Evolutionary conservation across 768 basidiomycete genomes (phyloP), one percentile per base, ranked within the genome.

Genomic region (Boletus sp.): DNA sequence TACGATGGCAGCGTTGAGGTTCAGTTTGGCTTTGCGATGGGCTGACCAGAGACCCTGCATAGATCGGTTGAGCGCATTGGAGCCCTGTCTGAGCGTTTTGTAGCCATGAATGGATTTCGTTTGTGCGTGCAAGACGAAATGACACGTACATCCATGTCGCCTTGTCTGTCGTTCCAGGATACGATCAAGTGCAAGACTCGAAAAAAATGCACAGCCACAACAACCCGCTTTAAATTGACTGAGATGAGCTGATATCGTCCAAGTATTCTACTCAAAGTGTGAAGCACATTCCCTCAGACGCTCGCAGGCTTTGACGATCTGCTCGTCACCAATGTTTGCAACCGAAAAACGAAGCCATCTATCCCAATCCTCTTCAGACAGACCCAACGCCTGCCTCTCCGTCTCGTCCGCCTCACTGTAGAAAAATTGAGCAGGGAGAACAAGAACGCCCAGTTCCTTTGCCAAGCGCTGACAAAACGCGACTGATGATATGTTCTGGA

Each of bases 1-100:
- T 23, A 21, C 23, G 5, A 64, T 49, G 1, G 54, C 11, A 2
- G 74, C 56, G 56, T 91, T 91, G 51, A 90, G 72, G 60, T 92
- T 91, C 13, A 92, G 47, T 66, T 79, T 85, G n/a, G 74, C 76
- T 27, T 79, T 78, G 38, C 84, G 75, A 51, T 90, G 87, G 11
- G 72, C 76, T 1, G 85, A 81, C 90, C 90, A 92, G 19, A 89
- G 77, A 23, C 82, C 83, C 69, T 89, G 88, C 84, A 90, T 88
- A 23, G 87, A 88, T 52, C 79, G 76, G 70, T 92, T 92, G 62
- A 92, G 75, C 17, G 80, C 70, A 74, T 91, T 91, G 54, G 86
- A 78, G 50, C 81, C 84, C 87, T 90, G 66, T 72, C 84, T 86
- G 74, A 68, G 66, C 68, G 68, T 69, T 56, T 71, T 60, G 70